Evolutionary conservation across 2,329 filamentous ascomycete species (phyloP), one percentile per base, ranked within the genome.

Genomic region (Hypoxylon sp.): DNA sequence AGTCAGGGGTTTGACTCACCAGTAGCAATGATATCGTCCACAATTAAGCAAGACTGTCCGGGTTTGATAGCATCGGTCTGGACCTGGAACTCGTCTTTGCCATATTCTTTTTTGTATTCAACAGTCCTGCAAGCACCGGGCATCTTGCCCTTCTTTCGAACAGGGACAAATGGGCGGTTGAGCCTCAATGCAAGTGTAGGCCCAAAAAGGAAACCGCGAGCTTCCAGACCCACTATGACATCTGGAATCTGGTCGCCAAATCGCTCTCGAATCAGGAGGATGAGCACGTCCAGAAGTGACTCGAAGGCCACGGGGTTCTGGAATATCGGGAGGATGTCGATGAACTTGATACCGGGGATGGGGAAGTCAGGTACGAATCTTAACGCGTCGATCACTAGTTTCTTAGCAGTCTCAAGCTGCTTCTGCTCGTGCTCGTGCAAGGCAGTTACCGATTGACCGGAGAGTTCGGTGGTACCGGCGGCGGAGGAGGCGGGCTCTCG

Each of bases 21-120:
- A 72, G 96, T 99, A 63, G 96, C 96, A 83, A 99, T 98, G 78
- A 99, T 97, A 80, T 99, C 96, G 81, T 99, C 96, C 32, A 99
- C 94, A 72, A 99, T 88, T 69, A 99, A 84, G 64, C 97, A 95
- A 80, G 91, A 94, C 84, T 97, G 93, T 37, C 94, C 94, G 56
- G 89, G 86, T 83, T 92, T 91, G 76, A 99, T 91, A 48, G 91
- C 91, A 80, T 92, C 94, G 73, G 88, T 85, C 85, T 99, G 96
- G 85, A 99, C 97, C 87, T 98, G 93, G 85, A 99, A 98, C 79
- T 91, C 91, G 80, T 99, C 96, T 81, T 90, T 87, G 71, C 96
- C 96, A 78, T 99, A 99, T 82, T 99, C 96, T 87, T 99, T 99
- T 82, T 94, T 85, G 81, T 93, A 99, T 74, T 87, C 87, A 73